Percentiles rank a stretch among this genome's conserved stretches.
phyloP scores from a whole-genome alignment of 495 filamentous ascomycete genomes.

The Rusavskia elegans region DNA sequence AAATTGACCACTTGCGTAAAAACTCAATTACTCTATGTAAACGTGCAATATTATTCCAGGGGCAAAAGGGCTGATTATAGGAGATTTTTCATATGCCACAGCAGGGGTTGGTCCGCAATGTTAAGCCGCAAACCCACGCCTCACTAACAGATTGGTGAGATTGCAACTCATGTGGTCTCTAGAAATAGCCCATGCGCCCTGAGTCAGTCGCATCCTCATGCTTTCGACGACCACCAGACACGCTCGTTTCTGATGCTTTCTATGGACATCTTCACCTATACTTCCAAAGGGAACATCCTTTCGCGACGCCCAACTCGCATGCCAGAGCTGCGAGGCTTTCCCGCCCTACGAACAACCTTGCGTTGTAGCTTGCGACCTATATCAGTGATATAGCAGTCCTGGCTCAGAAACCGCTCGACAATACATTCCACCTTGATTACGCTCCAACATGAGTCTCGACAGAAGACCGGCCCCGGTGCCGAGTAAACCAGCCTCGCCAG shows the following conservation, averaged over 20 bases:
- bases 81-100: no score
- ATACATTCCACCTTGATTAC: background rate
- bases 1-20: no score
- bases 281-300: background rate
- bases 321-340: conserved; percentile 1
- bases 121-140: background rate
- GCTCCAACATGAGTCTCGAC: conserved; percentile 9
- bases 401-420: background rate
- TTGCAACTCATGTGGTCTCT: background rate
- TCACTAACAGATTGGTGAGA: background rate
- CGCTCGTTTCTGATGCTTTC: background rate
- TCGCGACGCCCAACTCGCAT: background rate
- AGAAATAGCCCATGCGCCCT: background rate
- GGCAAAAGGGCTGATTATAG: no score
- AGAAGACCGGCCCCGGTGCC: background rate
- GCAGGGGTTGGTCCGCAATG: background rate
- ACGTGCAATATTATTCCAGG: no score
- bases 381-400: background rate
- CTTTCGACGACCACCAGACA: background rate
- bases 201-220: background rate
- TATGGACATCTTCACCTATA: background rate
- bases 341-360: background rate
- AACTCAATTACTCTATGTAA: no score
- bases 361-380: background rate
- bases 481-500: background rate